Base-by-base conservation (phyloP, 2,329 filamentous ascomycete genomes). In the Fusarium albidum region DNA sequence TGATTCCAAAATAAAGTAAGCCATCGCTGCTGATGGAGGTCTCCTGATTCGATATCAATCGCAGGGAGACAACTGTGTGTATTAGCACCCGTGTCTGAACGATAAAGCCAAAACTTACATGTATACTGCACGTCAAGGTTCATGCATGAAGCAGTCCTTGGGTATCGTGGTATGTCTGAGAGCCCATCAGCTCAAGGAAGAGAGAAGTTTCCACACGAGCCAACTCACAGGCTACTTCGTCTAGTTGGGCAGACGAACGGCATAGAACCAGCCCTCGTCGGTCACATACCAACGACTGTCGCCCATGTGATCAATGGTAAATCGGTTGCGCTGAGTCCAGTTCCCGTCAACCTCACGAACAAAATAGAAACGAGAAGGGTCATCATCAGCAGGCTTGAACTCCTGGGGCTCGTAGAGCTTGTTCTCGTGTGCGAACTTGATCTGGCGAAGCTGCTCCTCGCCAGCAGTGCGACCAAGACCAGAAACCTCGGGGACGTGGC, bases 381-480 rank as follows among this genome's bases (percentile, higher is more conserved):
- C 80, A 59, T 84, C 79, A 65, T 87, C 84, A 15, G 79, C 77
- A 3, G 85, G 85, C 71, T 85, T 83, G 68, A 87, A 84, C 62
- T 86, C 83, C 75, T 87, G 84, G 13, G 82, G 79, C 69, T 84
- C 79, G 59, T 80, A 78, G 60, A 81, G 73, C 61, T 76, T 75
- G 68, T 80, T 81, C 58, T 73, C 69, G 54, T 77, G 67, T n/a
- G 80, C 79, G 57, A 81, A 77, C 62, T 80, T 72, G 37, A 77
- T 69, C 67, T 81, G 78, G 51, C 80, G 76, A 15, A 77, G 67
- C 28, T 75, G 71, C 37, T 79, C 68, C 67, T 85, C 82, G 49
- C 66, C 68, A 29, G 72, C 70, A 2, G 82, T 85, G 58, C 76
- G 78, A 57, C 82, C 82, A 44, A 84, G 64, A 49, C 82, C 77